Percentiles rank a stretch among this genome's conserved stretches.
phyloP scores from a whole-genome alignment of 768 basidiomycete species.

The Boletales sp. region DNA sequence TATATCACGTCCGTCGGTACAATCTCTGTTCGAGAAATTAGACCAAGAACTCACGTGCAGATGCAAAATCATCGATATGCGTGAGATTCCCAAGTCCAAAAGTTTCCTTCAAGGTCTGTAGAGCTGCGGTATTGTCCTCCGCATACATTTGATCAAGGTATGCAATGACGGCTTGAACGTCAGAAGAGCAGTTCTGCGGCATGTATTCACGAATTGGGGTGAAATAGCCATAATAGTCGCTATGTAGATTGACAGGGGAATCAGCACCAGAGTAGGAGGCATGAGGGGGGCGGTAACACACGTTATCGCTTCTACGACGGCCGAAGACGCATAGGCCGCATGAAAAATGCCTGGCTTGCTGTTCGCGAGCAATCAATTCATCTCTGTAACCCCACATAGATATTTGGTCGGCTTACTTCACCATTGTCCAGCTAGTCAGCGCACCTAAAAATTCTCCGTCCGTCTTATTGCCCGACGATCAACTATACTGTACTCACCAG shows the following conservation, averaged over 20 bases:
- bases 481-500: slow-evolving; percentile 17
- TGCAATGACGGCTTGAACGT: slow-evolving; percentile 59
- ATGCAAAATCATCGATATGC: slow-evolving; percentile 66
- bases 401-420: slow-evolving; percentile 42
- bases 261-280: background rate
- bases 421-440: slow-evolving; percentile 63
- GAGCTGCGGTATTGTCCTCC: slow-evolving; percentile 41
- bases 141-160: slow-evolving; percentile 58
- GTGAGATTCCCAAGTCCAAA: slow-evolving; percentile 57
- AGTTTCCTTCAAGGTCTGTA: slow-evolving; percentile 49
- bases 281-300: slow-evolving; percentile 6
- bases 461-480: background rate
- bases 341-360: slow-evolving; percentile 39
- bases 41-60: slow-evolving; percentile 40
- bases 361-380: slow-evolving; percentile 9
- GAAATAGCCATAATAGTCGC: slow-evolving; percentile 47
- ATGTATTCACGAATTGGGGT: slow-evolving; percentile 67
- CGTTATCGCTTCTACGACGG: slow-evolving; percentile 46
- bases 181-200: slow-evolving; percentile 71
- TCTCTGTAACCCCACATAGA: background rate
- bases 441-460: slow-evolving; percentile 24
- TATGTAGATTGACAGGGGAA: slow-evolving; percentile 1
- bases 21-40: background rate
- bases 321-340: slow-evolving; percentile 46
- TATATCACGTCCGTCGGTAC: slow-evolving; percentile 29